Evolutionary conservation across 768 basidiomycete species (phyloP), one percentile per base, ranked within the genome.

Genomic region (Lenzites betulinus): DNA sequence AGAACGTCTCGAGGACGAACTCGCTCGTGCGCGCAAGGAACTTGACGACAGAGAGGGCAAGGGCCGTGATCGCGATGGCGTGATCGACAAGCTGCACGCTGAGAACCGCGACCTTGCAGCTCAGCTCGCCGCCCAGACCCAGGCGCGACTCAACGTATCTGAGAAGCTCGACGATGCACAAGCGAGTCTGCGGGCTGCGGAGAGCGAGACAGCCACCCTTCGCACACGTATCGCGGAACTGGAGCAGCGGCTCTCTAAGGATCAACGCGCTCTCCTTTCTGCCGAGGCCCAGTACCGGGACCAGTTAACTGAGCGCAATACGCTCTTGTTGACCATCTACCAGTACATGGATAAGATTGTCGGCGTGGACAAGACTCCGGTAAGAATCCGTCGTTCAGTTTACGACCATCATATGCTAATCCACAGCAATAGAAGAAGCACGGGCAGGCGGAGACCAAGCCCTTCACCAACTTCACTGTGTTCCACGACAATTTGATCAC

Each of bases 291-390:
- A 93, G 74, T 94, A 92, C 70, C 81, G 95, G 26, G 92, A 96
- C 74, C 95, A 98, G 75, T 73, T 96, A 35, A 94, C 93, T 18
- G 96, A 98, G 78, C 80, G 94, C 57, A 97, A 95, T 71, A 95
- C 93, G 25, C 79, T 98, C 30, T 76, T 98, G 54, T 77, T 97
- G 66, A 93, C 93, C 8, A 92, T 97, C 26, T 97, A 93, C 73
- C 94, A 97, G 75, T 95, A 95, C 70, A 83, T 96, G 81, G 95
- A 97, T 67, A 92, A 90, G 78, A 93, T 97, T 65, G 79, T 95
- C 18, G 94, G 94, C 0, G 88, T 92, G 22, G 92, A 94, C 70
- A 92, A 89, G 79, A 89, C 88, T 0, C 86, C 89, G 39, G 90
- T 93, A 65, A 66, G 89, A 78, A 18, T 30, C n/a, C 8, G 25